Evolutionary conservation across 2,329 filamentous ascomycete species (phyloP).

Genomic region (Talaromyces sp.): DNA sequence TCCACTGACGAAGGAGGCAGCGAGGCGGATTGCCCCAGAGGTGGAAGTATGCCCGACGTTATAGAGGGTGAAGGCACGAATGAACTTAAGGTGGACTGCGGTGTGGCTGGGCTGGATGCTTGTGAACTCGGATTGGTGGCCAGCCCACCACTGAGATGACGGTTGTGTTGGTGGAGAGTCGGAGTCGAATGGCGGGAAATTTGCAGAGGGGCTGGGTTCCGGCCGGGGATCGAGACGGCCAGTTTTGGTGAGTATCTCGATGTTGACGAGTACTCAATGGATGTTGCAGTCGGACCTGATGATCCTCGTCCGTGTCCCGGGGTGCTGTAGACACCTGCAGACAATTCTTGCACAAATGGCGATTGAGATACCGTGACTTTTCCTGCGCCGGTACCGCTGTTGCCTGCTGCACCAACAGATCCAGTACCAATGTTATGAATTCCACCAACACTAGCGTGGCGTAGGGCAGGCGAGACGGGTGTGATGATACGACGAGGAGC

Average conservation of each 20-base stretch:
- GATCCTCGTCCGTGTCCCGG: slow-evolving; percentile 13
- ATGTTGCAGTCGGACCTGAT: slow-evolving; percentile 23
- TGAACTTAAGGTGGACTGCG: slow-evolving; percentile 32
- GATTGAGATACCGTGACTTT: slow-evolving; percentile 35
- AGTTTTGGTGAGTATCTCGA: slow-evolving; percentile 19
- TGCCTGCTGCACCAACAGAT: slow-evolving; percentile 11
- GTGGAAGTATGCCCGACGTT: slow-evolving; percentile 22
- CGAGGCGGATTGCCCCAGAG: slow-evolving; percentile 19
- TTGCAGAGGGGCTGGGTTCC: slow-evolving; percentile 7
- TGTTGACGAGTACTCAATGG: slow-evolving; percentile 23
- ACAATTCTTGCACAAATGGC: slow-evolving; percentile 34
- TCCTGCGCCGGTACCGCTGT: slow-evolving; percentile 18
- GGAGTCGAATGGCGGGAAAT: slow-evolving; percentile 33
- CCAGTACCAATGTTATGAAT: slow-evolving; percentile 15
- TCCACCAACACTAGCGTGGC: slow-evolving; percentile 29
- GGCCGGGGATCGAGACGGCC: slow-evolving; percentile 21
- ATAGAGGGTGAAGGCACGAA: slow-evolving; percentile 32
- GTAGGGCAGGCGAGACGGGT: slow-evolving; percentile 37
- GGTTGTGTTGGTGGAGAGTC: slow-evolving; percentile 27
- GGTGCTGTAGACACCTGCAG: slow-evolving; percentile 28
- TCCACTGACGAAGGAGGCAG: slow-evolving; percentile 12
- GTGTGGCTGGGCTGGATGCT: slow-evolving; percentile 35
- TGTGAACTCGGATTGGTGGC: slow-evolving; percentile 33
- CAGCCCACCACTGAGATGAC: slow-evolving; percentile 31
- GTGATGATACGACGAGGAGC: slow-evolving; percentile 32